Conservation (phyloP, 306 rosid genomes). For the Leucaena leucocephala region DNA sequence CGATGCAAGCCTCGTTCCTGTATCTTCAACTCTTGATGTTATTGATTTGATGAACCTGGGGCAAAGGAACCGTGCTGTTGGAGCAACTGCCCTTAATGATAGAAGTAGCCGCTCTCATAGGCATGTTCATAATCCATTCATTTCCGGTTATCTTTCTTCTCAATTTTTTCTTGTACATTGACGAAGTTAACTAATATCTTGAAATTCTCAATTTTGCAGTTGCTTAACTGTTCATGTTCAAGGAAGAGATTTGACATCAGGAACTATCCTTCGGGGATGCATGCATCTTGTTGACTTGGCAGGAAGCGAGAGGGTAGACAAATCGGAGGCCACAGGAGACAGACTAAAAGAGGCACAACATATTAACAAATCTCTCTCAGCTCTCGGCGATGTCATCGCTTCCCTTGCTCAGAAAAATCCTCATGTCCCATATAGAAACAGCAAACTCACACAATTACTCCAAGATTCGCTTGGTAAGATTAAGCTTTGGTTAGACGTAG, state of each 20-base stretch:
- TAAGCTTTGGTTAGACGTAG: slow-evolving; percentile 19
- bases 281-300: slow-evolving; percentile 98
- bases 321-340: slow-evolving; percentile 97
- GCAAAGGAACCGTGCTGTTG: slow-evolving; percentile 88
- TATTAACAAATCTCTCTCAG: slow-evolving; percentile 92
- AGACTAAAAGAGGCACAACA: slow-evolving; percentile 95
- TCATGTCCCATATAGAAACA: slow-evolving; percentile 95
- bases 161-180: slow-evolving; percentile 21
- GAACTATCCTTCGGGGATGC: slow-evolving; percentile 74
- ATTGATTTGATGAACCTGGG: slow-evolving; percentile 95
- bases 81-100: slow-evolving; percentile 95
- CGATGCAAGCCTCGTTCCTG: slow-evolving; percentile 77
- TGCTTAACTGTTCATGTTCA: slow-evolving; percentile 98
- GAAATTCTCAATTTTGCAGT: slow-evolving; percentile 56
- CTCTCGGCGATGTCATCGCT: slow-evolving; percentile 95
- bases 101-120: slow-evolving; percentile 98
- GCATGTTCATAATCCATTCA: slow-evolving; percentile 40
- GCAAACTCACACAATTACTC: slow-evolving; percentile 94
- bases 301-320: slow-evolving; percentile 96
- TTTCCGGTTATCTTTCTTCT: neutral
- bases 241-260: slow-evolving; percentile 95
- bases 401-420: slow-evolving; percentile 96
- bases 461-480: slow-evolving; percentile 97
- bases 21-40: slow-evolving; percentile 80
- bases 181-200: slow-evolving; percentile 34